Base-by-base conservation (phyloP, 2,329 filamentous ascomycete genomes). In the Bisporella sp. region DNA sequence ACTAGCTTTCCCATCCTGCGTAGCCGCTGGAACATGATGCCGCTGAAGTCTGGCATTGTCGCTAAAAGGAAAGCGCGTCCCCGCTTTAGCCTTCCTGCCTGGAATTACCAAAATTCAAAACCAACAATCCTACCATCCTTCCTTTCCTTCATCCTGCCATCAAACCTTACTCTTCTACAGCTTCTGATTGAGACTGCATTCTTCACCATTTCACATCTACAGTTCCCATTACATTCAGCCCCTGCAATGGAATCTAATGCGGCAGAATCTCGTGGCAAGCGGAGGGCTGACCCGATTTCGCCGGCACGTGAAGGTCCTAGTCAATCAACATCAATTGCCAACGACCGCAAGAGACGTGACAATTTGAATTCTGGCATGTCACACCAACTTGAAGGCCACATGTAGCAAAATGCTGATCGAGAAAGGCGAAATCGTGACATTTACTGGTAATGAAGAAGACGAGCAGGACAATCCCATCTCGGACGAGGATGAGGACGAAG, bases 241-340 rank as follows among this genome's bases (percentile, higher is more conserved):
- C 35, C 45, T 46, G 39, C 6, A 29, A 46, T 46, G 45, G 45
- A 46, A 46, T 31, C 4, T 28, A 32, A 46, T 21, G 21, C 45
- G 6, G 31, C 33, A 21, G 45, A 29, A 12, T 31, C 45, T 32
- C 33, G 29, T 7, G 45, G 45, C 4, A 46, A 46, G 29, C 45
- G 45, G 5, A 46, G 31, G 31, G 45, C 45, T 37, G 45, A 33
- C 4, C 5, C 45, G 11, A 32, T 32, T 46, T 37, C 43, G 39
- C 45, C 32, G 13, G 35, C 32, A 28, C 45, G 45, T 4, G 45
- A 46, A 32, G 31, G 39, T 32, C 31, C 33, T 32, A 32, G 39
- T 32, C 45, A 46, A 32, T 46, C 45, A 32, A 46, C 45, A 46
- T 46, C 45, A 32, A 46, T 46, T 46, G 45, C 45, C 31, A 46